Conservation (phyloP, 129 eudicot genomes). For the Chrysanthemum lavandulifolium region DNA sequence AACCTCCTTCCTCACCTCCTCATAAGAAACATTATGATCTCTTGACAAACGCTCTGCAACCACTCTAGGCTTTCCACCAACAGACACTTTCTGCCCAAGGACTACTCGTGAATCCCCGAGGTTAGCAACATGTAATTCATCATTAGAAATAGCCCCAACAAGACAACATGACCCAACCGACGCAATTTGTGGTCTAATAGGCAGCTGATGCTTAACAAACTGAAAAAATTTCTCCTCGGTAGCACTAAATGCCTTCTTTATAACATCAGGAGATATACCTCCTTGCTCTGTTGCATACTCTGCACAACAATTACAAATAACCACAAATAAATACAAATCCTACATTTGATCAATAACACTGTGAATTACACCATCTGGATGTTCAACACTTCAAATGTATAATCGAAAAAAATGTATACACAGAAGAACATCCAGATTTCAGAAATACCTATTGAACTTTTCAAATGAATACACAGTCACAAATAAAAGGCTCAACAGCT, state of each 20-base stretch:
- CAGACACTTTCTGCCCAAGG: constrained; percentile 60
- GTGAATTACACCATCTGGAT: constrained; percentile 16
- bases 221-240: constrained; percentile 82
- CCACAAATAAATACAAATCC: background rate
- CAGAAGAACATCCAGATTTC: constrained; percentile 7
- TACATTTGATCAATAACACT: constrained; percentile 8
- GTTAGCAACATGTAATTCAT: constrained; percentile 78
- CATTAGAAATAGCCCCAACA: constrained; percentile 82
- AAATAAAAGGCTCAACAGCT: background rate
- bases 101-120: constrained; percentile 96
- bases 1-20: constrained; percentile 90
- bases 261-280: constrained; percentile 81
- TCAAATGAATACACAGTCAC: background rate
- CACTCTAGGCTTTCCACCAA: constrained; percentile 47
- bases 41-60: constrained; percentile 85
- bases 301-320: constrained; percentile 24
- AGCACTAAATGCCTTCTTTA: constrained; percentile 81
- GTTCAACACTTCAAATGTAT: too few species aligned
- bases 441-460: background rate
- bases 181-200: constrained; percentile 68
- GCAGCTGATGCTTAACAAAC: constrained; percentile 64
- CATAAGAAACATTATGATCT: constrained; percentile 87
- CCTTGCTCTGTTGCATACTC: constrained; percentile 84
- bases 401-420: background rate
- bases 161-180: constrained; percentile 95